Evolutionary conservation across 2,329 filamentous ascomycete species (phyloP).

Genomic region (Alternaria sp.): DNA sequence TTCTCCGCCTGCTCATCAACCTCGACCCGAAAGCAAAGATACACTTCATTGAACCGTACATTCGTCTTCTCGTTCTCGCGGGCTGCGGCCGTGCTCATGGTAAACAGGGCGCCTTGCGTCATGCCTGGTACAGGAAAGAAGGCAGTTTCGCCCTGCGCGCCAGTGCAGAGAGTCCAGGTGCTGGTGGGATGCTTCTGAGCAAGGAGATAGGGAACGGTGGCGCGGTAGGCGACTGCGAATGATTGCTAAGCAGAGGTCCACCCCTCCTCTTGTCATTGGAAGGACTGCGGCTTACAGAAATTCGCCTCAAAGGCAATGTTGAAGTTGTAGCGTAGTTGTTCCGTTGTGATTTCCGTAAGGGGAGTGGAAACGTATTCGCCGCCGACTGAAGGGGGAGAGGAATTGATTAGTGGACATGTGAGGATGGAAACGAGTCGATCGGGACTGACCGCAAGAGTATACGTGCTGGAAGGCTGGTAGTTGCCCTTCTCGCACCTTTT

Average conservation of each 20-base stretch:
- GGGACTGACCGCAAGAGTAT: constrained; percentile 10
- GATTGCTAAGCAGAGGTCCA: too few species aligned
- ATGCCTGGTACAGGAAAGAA: constrained; percentile 8
- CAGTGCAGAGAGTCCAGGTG: constrained; percentile 18
- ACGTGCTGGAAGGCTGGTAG: constrained; percentile 23
- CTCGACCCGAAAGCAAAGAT: constrained; percentile 32
- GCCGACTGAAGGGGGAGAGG: neutral
- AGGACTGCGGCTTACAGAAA: constrained; percentile 11
- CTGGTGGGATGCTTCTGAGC: constrained; percentile 9
- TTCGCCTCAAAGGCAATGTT: constrained; percentile 10
- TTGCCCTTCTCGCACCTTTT: constrained; percentile 11
- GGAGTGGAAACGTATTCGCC: constrained; percentile 1
- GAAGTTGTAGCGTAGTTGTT: constrained; percentile 7
- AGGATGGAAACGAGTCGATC: too few species aligned
- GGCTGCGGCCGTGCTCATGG: constrained; percentile 43
- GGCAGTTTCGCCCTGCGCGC: constrained; percentile 14
- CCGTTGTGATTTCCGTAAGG: neutral
- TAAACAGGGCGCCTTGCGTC: constrained; percentile 52
- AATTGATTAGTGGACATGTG: too few species aligned
- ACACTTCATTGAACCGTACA: constrained; percentile 55
- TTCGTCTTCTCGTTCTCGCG: constrained; percentile 44
- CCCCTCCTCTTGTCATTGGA: too few species aligned
- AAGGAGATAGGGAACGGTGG: constrained; percentile 16
- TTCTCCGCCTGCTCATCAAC: constrained; percentile 12
- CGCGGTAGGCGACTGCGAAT: constrained; percentile 14